Evolutionary conservation across 2,329 filamentous ascomycete genomes (phyloP).

Genomic region (Sporothrix brasiliensis): DNA sequence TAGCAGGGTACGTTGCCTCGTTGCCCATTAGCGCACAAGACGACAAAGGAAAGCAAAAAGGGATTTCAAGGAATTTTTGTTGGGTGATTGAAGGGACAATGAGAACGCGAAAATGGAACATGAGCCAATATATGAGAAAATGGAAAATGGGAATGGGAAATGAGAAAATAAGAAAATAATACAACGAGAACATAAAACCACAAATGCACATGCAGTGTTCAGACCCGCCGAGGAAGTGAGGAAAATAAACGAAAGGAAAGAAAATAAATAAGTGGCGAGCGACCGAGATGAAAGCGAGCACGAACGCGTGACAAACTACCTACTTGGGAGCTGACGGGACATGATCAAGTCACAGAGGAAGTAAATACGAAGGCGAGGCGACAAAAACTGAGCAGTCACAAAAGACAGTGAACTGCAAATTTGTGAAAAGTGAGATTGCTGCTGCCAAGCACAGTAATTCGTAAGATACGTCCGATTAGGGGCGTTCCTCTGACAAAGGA

Average conservation of each 20-base stretch:
- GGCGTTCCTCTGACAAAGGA: neutral
- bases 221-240: too few relatives aligned
- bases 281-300: neutral
- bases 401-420: neutral
- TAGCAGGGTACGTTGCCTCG: too few relatives aligned
- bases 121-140: too few relatives aligned
- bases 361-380: neutral
- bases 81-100: too few relatives aligned
- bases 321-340: neutral
- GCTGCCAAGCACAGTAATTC: neutral
- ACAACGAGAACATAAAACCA: too few relatives aligned
- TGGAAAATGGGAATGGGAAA: too few relatives aligned
- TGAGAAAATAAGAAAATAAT: too few relatives aligned
- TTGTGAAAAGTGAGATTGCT: neutral
- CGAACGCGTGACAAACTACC: neutral
- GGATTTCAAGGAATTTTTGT: too few relatives aligned
- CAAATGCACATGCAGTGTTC: too few relatives aligned
- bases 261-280: neutral
- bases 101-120: too few relatives aligned
- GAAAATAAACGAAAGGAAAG: neutral
- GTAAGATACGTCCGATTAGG: conserved; percentile 10
- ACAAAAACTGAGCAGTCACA: conserved; percentile 5
- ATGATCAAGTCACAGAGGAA: neutral
- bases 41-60: too few relatives aligned
- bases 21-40: too few relatives aligned